These are phyloP conservation scores for Leucoagaricus sp. DNA, from an alignment of 1,284 basidiomycete genomes.

Conservation along the genomic window DNA sequence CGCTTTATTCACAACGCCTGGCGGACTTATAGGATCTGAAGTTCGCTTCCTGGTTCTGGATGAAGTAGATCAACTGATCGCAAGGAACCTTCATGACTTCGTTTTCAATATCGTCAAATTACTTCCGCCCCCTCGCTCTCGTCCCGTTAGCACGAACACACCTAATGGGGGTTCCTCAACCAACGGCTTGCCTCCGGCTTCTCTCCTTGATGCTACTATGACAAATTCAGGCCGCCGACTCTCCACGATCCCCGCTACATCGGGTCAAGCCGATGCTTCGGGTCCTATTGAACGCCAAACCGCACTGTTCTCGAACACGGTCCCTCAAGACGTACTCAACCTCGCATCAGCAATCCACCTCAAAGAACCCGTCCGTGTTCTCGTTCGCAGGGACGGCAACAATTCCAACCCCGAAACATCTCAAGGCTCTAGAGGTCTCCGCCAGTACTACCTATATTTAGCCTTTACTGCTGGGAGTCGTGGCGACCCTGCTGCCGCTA, in stretches of 20 bases:
- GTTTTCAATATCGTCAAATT: conserved; percentile 92
- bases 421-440: conserved; percentile 79
- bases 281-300: conserved; percentile 82
- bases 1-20: conserved; percentile 84
- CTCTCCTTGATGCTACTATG: conserved; percentile 56
- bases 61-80: conserved; percentile 97
- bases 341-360: conserved; percentile 87
- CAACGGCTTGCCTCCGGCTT: conserved; percentile 33
- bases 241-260: conserved; percentile 51
- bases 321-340: conserved; percentile 92
- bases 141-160: conserved; percentile 40
- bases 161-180: conserved; percentile 12
- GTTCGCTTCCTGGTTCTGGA: conserved; percentile 93
- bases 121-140: conserved; percentile 82
- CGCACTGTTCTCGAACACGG: conserved; percentile 93
- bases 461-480: conserved; percentile 87
- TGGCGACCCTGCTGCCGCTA: conserved; percentile 56
- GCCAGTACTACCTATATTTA: conserved; percentile 92
- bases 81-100: conserved; percentile 93
- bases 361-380: conserved; percentile 92
- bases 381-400: conserved; percentile 94
- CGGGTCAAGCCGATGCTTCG: conserved; percentile 38
- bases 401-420: conserved; percentile 70
- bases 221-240: conserved; percentile 51
- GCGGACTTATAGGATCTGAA: conserved; percentile 76